These are phyloP conservation scores for Globisporangium heterothallicum DNA, from an alignment of 352 stramenopile species.

Conservation along the genomic window DNA sequence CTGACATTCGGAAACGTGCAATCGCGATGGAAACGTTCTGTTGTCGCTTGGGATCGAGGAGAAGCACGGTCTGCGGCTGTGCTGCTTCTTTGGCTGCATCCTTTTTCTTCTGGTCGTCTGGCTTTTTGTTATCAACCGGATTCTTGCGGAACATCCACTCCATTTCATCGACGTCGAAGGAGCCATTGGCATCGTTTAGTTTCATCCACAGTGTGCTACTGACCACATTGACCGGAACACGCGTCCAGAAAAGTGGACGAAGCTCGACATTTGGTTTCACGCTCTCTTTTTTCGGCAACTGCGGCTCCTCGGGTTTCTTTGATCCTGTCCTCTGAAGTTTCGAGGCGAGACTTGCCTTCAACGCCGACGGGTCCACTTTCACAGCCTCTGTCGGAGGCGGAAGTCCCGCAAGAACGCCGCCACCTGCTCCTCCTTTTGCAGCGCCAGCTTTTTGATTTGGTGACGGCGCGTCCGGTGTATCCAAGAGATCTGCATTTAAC, in stretches of 20 bases:
- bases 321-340: conserved; percentile 37
- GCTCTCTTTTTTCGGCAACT: conserved; percentile 80
- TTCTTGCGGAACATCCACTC: conserved; percentile 89
- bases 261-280: conserved; percentile 87
- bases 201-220: conserved; percentile 87
- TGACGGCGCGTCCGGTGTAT: conserved; percentile 68
- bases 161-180: conserved; percentile 77
- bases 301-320: conserved; percentile 61
- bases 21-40: conserved; percentile 99
- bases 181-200: conserved; percentile 59
- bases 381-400: conserved; percentile 60
- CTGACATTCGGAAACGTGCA: conserved; percentile 92
- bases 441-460: conserved; percentile 43
- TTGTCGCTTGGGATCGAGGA: conserved; percentile 95
- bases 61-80: conserved; percentile 62
- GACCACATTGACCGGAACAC: conserved; percentile 81
- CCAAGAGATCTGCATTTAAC: conserved; percentile 55
- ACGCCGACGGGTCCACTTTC: conserved; percentile 53
- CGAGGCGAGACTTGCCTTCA: conserved; percentile 53
- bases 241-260: conserved; percentile 86
- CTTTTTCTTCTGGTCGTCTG: conserved; percentile 76
- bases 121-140: conserved; percentile 48
- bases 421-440: conserved; percentile 6
- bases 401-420: conserved; percentile 46
- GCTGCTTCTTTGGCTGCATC: conserved; percentile 35